Base-by-base conservation (phyloP, 1,284 basidiomycete species). In the Pholiota adiposa region DNA sequence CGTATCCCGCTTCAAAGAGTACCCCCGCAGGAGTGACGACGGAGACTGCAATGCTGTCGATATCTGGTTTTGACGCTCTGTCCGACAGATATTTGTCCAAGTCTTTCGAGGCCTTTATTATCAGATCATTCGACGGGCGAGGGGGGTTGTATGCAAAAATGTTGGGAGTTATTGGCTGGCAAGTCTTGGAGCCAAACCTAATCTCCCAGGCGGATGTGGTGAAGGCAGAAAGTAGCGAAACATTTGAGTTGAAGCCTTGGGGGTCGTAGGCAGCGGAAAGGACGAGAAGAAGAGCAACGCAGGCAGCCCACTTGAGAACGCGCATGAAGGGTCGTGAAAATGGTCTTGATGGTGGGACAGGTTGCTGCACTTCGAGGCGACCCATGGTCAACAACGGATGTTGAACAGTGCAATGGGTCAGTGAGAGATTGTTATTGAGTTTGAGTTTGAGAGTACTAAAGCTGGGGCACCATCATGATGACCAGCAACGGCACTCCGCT, bases 11-110 rank as follows among this genome's bases (percentile, higher is more conserved):
- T 59, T 80, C 73, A 55, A 74, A 80, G 14, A 80, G 25, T 2
- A 73, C 53, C 2, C 78, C 78, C n/a, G 65, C 61, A 16, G 77
- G 70, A 2, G 77, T 79, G 46, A 82, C 74, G 0, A 80, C 68
- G 5, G 76, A 76, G 19, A 80, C 60, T 4, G 76, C 72, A 14
- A 80, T 67, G 51, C 76, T 78, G 62, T 82, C 79, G 25, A 82
- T 76, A 54, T 77, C 73, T 1, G 53, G n/a, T 46, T 68, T 61
- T 12, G 62, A 59, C 2, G 51, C 61, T 14, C 56, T 58, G 49
- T 59, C 60, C 14, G 63, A 57, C 16, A 70, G 58, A 51, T 64
- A 67, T 12, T 65, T 59, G 54, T 68, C 67, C 12, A 68, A 29
- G 6, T 61, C 58, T 31, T 66, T 62, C 16, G 65, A 57, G 14